phyloP scores from a whole-genome alignment of 1,284 basidiomycete genomes.

The Ceratobasidium sp. region DNA sequence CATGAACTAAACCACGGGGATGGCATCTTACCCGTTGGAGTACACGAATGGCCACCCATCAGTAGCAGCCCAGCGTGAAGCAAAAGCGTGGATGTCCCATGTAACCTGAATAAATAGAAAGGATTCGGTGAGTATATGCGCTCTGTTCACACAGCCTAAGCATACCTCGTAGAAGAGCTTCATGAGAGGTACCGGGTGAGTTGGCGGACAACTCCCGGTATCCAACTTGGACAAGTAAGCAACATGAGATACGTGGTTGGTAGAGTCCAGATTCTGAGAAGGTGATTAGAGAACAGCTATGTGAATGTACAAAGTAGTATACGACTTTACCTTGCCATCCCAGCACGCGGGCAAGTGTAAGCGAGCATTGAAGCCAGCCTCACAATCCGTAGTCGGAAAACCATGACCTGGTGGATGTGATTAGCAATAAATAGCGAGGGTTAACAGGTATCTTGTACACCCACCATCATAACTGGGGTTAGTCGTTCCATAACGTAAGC shows the following conservation, averaged over 20 bases:
- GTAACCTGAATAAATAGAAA: conserved; percentile 55
- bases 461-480: conserved; percentile 52
- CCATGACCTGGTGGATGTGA: conserved; percentile 45
- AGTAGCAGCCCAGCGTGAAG: conserved; percentile 57
- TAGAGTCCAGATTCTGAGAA: conserved; percentile 14
- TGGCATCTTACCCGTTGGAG: conserved; percentile 57
- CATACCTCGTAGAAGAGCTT: conserved; percentile 65
- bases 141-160: too few relatives aligned
- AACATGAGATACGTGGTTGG: conserved; percentile 59
- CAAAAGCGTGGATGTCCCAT: conserved; percentile 60
- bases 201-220: conserved; percentile 63
- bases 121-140: too few relatives aligned
- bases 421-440: background rate
- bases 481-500: conserved; percentile 58
- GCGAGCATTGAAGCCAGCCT: conserved; percentile 58
- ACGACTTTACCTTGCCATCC: conserved; percentile 60
- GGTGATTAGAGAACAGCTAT: background rate
- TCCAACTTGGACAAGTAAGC: conserved; percentile 58
- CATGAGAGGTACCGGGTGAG: conserved; percentile 63
- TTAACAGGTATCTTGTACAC: background rate
- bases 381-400: conserved; percentile 63
- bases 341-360: conserved; percentile 62
- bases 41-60: conserved; percentile 63
- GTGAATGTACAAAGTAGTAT: too few relatives aligned
- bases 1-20: background rate